Evolutionary conservation across 2,329 filamentous ascomycete species (phyloP).

Genomic region (Colletotrichum sp.): DNA sequence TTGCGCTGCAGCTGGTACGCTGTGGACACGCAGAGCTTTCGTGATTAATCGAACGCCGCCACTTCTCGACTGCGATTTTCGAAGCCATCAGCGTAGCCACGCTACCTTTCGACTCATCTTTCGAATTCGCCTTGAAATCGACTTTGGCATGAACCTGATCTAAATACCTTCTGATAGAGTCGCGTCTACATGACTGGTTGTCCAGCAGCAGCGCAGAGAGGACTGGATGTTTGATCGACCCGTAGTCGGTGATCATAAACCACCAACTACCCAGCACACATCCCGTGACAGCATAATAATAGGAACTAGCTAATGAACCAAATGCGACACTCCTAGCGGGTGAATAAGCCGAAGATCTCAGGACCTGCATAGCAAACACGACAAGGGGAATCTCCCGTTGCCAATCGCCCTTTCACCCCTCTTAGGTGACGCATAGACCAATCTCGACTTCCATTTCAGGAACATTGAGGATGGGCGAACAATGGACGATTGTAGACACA

Average conservation of each 20-base stretch:
- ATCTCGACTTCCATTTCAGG: neutral
- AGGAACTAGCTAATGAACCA: neutral
- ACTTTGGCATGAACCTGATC: no score
- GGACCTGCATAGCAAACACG: neutral
- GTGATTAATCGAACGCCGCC: neutral
- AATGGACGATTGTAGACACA: neutral
- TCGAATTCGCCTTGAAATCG: neutral
- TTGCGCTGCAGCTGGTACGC: neutral
- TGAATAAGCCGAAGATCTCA: neutral
- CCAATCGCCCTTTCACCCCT: neutral
- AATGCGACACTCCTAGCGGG: neutral
- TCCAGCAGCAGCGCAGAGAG: neutral
- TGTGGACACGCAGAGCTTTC: neutral
- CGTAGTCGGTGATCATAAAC: neutral
- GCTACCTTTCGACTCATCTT: neutral
- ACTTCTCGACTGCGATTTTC: neutral
- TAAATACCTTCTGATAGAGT: fast-evolving
- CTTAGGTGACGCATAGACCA: neutral
- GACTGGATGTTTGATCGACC: neutral
- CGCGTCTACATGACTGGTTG: neutral
- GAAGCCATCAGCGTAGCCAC: neutral
- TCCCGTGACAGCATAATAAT: fast-evolving
- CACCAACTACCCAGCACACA: neutral
- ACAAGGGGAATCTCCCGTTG: neutral
- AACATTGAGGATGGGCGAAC: neutral